A percentile compares a stretch with the other conserved stretches of the same genome.
Conservation (phyloP, 2,329 filamentous ascomycete genomes). For the Xylaria sp. region DNA sequence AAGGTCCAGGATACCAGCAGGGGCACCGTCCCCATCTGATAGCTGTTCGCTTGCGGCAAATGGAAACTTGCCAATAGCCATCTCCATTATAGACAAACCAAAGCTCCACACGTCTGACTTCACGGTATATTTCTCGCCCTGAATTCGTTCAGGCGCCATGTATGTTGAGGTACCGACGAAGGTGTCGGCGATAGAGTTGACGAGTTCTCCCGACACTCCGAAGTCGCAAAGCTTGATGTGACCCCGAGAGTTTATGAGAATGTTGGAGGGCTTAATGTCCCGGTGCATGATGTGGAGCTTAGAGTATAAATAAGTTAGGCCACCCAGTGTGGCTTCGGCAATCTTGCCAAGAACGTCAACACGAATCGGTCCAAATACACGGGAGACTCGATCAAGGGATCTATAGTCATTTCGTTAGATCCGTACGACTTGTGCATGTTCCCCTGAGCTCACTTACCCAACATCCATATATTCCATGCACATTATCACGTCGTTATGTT, state of each 20-base stretch:
- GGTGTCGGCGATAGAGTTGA: slow-evolving; percentile 97
- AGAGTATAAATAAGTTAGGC: slow-evolving; percentile 91
- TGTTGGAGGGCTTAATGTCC: slow-evolving; percentile 98
- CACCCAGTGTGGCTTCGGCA: slow-evolving; percentile 90
- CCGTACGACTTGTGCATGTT: not conserved
- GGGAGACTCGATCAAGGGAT: slow-evolving; percentile 89
- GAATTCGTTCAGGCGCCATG: slow-evolving; percentile 98
- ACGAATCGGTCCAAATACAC: slow-evolving; percentile 90
- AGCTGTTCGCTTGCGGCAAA: slow-evolving; percentile 76
- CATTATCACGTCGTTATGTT: slow-evolving; percentile 97
- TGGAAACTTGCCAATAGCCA: slow-evolving; percentile 96
- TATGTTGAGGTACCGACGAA: slow-evolving; percentile 99
- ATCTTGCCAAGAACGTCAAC: slow-evolving; percentile 98
- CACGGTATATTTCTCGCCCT: slow-evolving; percentile 95
- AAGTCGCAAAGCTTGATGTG: slow-evolving; percentile 98
- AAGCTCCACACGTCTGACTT: slow-evolving; percentile 99
- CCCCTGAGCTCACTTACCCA: slow-evolving; percentile 66
- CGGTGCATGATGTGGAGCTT: slow-evolving; percentile 98
- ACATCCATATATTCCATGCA: slow-evolving; percentile 99
- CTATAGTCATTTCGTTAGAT: slow-evolving; percentile 51
- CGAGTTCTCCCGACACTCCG: slow-evolving; percentile 95
- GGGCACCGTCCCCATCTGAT: slow-evolving; percentile 76
- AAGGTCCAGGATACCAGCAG: slow-evolving; percentile 92
- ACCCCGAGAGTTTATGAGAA: slow-evolving; percentile 91
- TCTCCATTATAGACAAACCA: slow-evolving; percentile 90